Conservation (phyloP, 805 yeast genomes). For the Ogataea zsoltii region DNA sequence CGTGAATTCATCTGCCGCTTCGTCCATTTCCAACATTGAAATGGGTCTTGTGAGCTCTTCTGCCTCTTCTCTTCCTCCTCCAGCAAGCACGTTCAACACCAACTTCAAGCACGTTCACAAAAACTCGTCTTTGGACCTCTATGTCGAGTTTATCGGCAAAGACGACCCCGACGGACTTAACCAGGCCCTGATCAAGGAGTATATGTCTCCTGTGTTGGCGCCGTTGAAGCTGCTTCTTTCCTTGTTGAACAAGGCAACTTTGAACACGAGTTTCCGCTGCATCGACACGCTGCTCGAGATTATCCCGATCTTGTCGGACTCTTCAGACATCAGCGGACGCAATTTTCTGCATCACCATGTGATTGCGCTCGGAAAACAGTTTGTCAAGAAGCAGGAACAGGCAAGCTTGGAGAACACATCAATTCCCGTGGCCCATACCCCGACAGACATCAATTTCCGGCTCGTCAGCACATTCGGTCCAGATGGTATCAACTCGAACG, state of each 20-base stretch:
- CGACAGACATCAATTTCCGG: constrained; percentile 49
- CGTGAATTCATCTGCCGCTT: constrained; percentile 22
- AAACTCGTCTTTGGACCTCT: constrained; percentile 24
- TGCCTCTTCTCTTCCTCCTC: constrained; percentile 27
- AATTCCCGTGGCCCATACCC: constrained; percentile 39
- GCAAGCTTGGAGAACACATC: constrained; percentile 19
- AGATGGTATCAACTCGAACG: constrained; percentile 62
- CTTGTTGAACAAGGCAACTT: constrained; percentile 64
- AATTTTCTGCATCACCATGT: constrained; percentile 85
- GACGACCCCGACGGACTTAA: constrained; percentile 41
- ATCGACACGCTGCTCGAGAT: constrained; percentile 55
- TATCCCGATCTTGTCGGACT: constrained; percentile 57
- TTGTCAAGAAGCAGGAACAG: constrained; percentile 33
- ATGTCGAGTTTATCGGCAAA: constrained; percentile 23
- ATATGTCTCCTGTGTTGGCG: constrained; percentile 47
- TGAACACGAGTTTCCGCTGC: constrained; percentile 53
- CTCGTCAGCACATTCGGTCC: constrained; percentile 57
- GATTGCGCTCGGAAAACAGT: constrained; percentile 72
- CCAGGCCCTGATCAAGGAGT: constrained; percentile 42
- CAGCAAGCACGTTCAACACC: constrained; percentile 17
- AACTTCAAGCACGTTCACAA: constrained; percentile 11
- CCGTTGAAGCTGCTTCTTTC: constrained; percentile 60
- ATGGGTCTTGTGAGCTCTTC: constrained; percentile 18
- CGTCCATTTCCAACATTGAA: constrained; percentile 26
- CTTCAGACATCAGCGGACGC: constrained; percentile 74